phyloP scores from a whole-genome alignment of 2,329 filamentous ascomycete genomes.

The Fusarium foetens region DNA sequence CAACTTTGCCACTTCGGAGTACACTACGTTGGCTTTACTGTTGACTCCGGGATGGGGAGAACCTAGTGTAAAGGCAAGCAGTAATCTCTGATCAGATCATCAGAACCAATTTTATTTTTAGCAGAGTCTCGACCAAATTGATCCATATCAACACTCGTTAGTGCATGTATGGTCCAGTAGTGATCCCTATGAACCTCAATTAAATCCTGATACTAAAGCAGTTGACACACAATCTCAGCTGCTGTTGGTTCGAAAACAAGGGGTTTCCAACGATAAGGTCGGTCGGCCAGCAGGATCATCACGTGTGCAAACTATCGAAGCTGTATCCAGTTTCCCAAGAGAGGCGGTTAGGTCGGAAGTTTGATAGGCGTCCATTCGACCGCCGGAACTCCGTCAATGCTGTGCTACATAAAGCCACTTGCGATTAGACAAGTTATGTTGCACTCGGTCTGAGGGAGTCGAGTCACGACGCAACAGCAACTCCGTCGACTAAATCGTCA shows the following conservation, averaged over 20 bases:
- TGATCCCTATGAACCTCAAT: accelerated
- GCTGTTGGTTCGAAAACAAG: accelerated
- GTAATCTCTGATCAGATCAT: neutral
- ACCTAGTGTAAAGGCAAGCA: neutral
- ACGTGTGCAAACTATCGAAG: too few relatives aligned
- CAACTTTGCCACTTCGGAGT: neutral
- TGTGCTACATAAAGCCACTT: neutral
- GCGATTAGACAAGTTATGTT: neutral
- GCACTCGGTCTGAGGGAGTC: neutral
- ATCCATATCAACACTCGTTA: neutral
- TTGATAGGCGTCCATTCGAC: too few relatives aligned
- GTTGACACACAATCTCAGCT: accelerated
- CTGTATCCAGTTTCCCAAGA: neutral
- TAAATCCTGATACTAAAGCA: neutral
- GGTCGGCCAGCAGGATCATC: accelerated
- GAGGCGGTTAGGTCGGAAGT: neutral
- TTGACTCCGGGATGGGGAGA: neutral
- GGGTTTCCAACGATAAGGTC: accelerated
- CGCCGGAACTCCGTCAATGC: neutral
- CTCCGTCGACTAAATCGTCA: neutral
- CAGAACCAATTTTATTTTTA: neutral
- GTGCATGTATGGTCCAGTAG: too few relatives aligned
- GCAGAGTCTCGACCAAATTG: too few relatives aligned
- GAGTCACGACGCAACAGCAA: neutral
- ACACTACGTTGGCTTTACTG: neutral